These are phyloP conservation scores for Mycena sp. DNA, from an alignment of 1,284 basidiomycete genomes.

Conservation along the genomic window DNA sequence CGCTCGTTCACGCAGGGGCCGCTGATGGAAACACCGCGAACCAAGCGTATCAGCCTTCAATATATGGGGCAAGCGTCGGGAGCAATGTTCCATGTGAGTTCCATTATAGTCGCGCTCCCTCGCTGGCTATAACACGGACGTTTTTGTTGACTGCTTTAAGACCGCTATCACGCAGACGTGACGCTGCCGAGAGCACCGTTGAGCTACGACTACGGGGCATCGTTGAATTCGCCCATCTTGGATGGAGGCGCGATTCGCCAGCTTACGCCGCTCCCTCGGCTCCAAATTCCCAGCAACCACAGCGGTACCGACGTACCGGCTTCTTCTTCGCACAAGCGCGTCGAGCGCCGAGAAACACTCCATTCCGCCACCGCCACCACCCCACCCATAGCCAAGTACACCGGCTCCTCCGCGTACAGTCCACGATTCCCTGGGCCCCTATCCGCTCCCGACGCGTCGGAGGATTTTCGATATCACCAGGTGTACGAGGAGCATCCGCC, in stretches of 20 bases:
- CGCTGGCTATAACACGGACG: conserved; percentile 13
- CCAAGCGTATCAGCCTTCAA: background rate
- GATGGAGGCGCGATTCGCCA: conserved; percentile 11
- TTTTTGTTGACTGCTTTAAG: conserved; percentile 10
- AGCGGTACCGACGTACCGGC: background rate
- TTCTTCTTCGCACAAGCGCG: background rate
- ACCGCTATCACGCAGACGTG: conserved; percentile 15
- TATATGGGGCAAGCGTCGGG: conserved; percentile 15
- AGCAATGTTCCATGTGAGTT: conserved; percentile 18
- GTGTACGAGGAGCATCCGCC: conserved; percentile 1
- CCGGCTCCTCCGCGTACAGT: background rate
- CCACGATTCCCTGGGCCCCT: conserved; percentile 11
- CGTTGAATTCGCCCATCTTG: background rate
- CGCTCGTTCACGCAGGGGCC: no score
- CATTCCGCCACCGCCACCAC: conserved; percentile 2
- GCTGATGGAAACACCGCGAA: no score
- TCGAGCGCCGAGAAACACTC: background rate
- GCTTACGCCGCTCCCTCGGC: conserved; percentile 4
- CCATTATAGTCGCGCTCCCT: no score
- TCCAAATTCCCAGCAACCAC: conserved; percentile 8
- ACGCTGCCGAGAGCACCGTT: background rate
- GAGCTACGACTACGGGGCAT: background rate
- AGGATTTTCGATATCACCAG: conserved; percentile 12
- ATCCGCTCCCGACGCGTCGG: conserved; percentile 13
- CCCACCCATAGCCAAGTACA: background rate